Evolutionary conservation across 2,329 filamentous ascomycete species (phyloP), one percentile per base, ranked within the genome.

Genomic region (Monilinia aucupariae): DNA sequence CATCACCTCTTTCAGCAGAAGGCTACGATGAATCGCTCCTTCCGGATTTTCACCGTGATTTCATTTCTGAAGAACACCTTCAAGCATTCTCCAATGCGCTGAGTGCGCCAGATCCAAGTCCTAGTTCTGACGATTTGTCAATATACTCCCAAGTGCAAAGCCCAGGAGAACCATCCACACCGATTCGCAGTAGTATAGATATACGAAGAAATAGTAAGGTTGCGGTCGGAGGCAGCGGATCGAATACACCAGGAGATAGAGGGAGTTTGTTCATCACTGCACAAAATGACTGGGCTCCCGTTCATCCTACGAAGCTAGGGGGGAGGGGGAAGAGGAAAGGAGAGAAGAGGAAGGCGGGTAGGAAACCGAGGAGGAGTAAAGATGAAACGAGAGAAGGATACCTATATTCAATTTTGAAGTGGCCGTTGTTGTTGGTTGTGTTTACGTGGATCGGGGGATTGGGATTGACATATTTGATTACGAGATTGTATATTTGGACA

Each of bases 351-450:
- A 66, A 78, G 75, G 66, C 75, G 76, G 47, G 66, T 43, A 65
- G 62, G 51, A 69, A 64, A 50, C 62, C 66, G 20, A 66, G 66
- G 48, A 55, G 89, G 64, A 88, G 85, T 67, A 90, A 86, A 71
- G 94, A 99, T 74, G 94, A 99, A 79, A 97, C 93, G 2, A 82
- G 94, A 68, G 94, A 99, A 78, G 94, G 94, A 25, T 91, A 94
- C 73, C 82, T 96, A 13, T 99, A 99, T 75, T 85, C 84, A 1
- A 75, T 99, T 51, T 80, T 96, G 59, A 97, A 97, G 76, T 97
- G 92, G 89, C 94, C 94, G 2, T 83, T 99, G 68, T 80, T 99
- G 41, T 75, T 92, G 41, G 82, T 89, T 48, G 91, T 96, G 2
- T 81, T 88, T 53, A 84, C 86, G 13, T 97, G 92, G 92, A 84